Evolutionary conservation across 306 rosid genomes (phyloP), one percentile per base, ranked within the genome.

Genomic region (Quillaja saponaria): DNA sequence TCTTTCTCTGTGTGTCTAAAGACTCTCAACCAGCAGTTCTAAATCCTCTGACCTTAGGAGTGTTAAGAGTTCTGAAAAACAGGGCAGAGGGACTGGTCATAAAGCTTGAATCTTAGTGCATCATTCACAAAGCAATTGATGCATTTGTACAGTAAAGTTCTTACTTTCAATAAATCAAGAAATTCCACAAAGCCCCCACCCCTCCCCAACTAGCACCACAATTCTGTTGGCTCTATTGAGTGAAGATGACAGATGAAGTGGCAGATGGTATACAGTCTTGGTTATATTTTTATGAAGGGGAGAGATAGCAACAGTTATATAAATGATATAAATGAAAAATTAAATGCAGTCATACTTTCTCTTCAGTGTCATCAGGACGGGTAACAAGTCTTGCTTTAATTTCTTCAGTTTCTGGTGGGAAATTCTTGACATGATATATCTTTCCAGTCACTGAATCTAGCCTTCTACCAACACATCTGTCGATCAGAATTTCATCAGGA

Each of bases 401-500:
- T 69, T 92, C 95, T 65, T 92, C 86, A 13, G 71, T 81, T 61
- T 86, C 84, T 2, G 96, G 87, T 13, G 88, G 98, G 52, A 84
- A 86, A 74, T 63, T 73, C 20, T 66, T 88, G 9, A 84, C 25
- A 72, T 92, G 96, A 68, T 92, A 92, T 67, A 92, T 88, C 83
- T 81, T 92, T 67, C 85, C 81, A 3, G 94, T 92, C 67, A 68
- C 86, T 19, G 96, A 95, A 55, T 92, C 98, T 61, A 86, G 79
- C 77, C 95, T 86, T 81, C 98, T 81, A 53, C 95, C 96, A 79
- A 84, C 71, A 81, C 95, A 86, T 88, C 98, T 88, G 86, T 92
- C 88, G 87, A 88, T 81, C 82, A 92, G 95, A 86, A 78, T 84
- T 81, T 92, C 98, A 76, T 92, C 98, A 86, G 94, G 96, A 82